Base-by-base conservation (phyloP, 2,329 filamentous ascomycete genomes). In the Scleromitrula shiraiana region DNA sequence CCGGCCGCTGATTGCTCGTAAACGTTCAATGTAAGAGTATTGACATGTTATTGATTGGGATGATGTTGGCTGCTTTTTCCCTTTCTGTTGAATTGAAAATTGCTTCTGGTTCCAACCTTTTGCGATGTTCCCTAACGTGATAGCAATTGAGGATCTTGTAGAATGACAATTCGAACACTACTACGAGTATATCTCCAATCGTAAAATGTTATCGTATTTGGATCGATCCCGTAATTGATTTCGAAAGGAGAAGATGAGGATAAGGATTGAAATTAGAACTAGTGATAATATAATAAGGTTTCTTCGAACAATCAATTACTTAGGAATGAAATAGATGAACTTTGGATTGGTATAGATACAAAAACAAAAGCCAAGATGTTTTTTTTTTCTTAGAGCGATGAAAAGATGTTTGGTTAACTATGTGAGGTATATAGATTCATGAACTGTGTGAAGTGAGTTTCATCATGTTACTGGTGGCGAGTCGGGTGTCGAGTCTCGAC, bases 1-100 rank as follows among this genome's bases (percentile, higher is more conserved):
- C 59, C 59, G 49, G 57, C 59, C 60, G 60, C 57, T 42, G 41
- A 47, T 47, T 20, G 37, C 15, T 47, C 29, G 30, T 47, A 9
- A 12, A 41, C 7, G 24, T 7, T 48, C 44, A 41, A 56, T 40
- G 44, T 50, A 37, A 44, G 40, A 41, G 30, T 47, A 36, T 47
- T 22, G 38, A 36, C 45, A 47, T 47, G 17, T 27, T 42, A 42
- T 40, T 27, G n/a, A n/a, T n/a, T n/a, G n/a, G n/a, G n/a, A n/a
- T n/a, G n/a, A n/a, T n/a, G n/a, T 40, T 8, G 37, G 12, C 4
- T 40, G 17, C 7, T 38, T 12, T 17, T 23, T n/a, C 35, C 14
- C 20, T 19, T 23, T 6, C n/a, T 23, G 7, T 33, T 8, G 30
- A 33, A 17, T 15, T n/a, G n/a, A n/a, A n/a, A n/a, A n/a, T n/a